Conservation (phyloP, 1,284 basidiomycete species). For the Fomes fomentarius region DNA sequence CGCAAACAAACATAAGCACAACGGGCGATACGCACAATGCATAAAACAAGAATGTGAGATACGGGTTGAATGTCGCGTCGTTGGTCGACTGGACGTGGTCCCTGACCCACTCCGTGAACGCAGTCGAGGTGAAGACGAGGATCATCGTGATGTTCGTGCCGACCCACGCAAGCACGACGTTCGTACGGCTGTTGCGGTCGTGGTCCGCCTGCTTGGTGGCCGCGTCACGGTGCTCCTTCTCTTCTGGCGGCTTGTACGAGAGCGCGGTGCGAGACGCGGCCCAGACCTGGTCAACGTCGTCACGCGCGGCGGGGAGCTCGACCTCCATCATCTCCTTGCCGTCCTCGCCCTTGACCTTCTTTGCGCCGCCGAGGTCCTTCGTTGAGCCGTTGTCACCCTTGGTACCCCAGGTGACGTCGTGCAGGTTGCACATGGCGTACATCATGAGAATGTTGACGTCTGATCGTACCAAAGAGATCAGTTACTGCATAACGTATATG, state of each 20-base stretch:
- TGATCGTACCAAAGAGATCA: constrained; percentile 31
- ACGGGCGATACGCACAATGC: constrained; percentile 62
- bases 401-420: constrained; percentile 92
- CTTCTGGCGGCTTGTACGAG: constrained; percentile 63
- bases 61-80: constrained; percentile 78
- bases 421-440: constrained; percentile 90
- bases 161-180: constrained; percentile 86
- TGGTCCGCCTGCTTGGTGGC: constrained; percentile 89
- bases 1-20: background rate
- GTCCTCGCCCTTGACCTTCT: constrained; percentile 82
- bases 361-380: constrained; percentile 87
- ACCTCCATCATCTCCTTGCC: constrained; percentile 89
- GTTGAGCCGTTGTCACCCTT: constrained; percentile 87
- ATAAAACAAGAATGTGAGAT: constrained; percentile 82
- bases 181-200: constrained; percentile 81
- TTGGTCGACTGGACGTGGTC: constrained; percentile 49
- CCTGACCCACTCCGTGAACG: constrained; percentile 70
- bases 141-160: constrained; percentile 86
- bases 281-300: constrained; percentile 90
- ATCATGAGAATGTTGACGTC: constrained; percentile 92
- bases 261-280: constrained; percentile 69
- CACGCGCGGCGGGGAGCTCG: constrained; percentile 76
- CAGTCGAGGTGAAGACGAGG: constrained; percentile 78
- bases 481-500: constrained; percentile 16
- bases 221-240: constrained; percentile 84